phyloP scores from a whole-genome alignment of 2,329 filamentous ascomycete genomes.

The Penicillium sp. region DNA sequence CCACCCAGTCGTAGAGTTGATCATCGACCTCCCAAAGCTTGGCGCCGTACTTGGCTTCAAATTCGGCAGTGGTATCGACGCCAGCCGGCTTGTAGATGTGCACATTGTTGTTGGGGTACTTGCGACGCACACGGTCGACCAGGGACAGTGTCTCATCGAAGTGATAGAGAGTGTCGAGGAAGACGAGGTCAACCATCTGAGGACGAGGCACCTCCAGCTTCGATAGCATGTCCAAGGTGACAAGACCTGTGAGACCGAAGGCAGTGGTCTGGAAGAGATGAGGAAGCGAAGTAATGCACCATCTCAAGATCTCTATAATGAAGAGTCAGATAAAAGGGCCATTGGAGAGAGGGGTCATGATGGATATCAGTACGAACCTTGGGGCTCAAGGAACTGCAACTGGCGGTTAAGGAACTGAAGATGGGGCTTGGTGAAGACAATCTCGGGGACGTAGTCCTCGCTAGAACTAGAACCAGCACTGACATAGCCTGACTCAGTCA shows the following conservation, averaged over 20 bases:
- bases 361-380: slow-evolving; percentile 50
- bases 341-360: slow-evolving; percentile 7
- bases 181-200: slow-evolving; percentile 58
- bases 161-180: slow-evolving; percentile 81
- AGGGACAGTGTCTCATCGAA: slow-evolving; percentile 74
- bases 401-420: slow-evolving; percentile 88
- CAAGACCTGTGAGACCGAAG: slow-evolving; percentile 77
- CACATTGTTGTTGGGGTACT: slow-evolving; percentile 75
- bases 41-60: slow-evolving; percentile 77
- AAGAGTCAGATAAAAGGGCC: slow-evolving; percentile 14
- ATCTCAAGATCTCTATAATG: slow-evolving; percentile 73
- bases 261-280: slow-evolving; percentile 84
- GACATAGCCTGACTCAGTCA: slow-evolving; percentile 83
- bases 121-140: slow-evolving; percentile 68
- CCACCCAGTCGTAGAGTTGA: slow-evolving; percentile 92
- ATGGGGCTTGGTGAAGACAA: slow-evolving; percentile 84
- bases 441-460: slow-evolving; percentile 64
- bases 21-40: slow-evolving; percentile 80
- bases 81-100: slow-evolving; percentile 89
- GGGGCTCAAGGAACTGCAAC: slow-evolving; percentile 79
- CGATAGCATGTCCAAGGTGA: slow-evolving; percentile 69
- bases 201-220: slow-evolving; percentile 50
- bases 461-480: slow-evolving; percentile 64
- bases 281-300: slow-evolving; percentile 87
- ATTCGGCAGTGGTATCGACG: slow-evolving; percentile 68